Base-by-base conservation (phyloP, 1,284 basidiomycete genomes). In the Chalciporus piperatoides region DNA sequence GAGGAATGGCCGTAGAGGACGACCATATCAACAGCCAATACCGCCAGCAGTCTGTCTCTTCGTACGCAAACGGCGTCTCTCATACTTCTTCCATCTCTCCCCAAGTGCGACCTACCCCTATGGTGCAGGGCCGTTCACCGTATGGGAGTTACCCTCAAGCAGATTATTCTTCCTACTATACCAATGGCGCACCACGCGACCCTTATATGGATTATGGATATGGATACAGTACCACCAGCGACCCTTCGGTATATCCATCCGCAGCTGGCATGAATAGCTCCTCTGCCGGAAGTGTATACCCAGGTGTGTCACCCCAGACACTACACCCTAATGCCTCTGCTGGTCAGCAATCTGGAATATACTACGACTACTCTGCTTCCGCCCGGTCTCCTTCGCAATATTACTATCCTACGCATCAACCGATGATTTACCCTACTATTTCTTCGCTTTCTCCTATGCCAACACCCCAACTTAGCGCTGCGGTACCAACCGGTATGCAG, bases 1-100 rank as follows among this genome's bases (percentile, higher is more conserved):
- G 83, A 51, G 81, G 82, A 8, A 84, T 88, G 79, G 75, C 71
- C 14, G 79, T 84, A 37, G 85, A 84, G 57, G 85, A 87, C 38
- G 82, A 85, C 49, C 73, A 72, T 49, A 49, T 56, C 52, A 60
- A 56, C 21, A 55, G 43, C 41, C 69, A 70, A 50, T 70, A 68
- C 44, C 60, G 62, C 45, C 65, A 65, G 44, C 60, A 58, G 42
- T 44, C 56, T 37, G 39, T 55, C 37, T 49, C 56, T 46, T 55
- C 48, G 41, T 60, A 68, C 41, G 40, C 51, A 25, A 67, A 62
- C 51, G 55, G 51, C 28, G 24, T 61, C 32, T 49, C 57, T 42
- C 57, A 65, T 41, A 52, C 53, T 44, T 54, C 53, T 28, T 28
- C 66, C 28, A 41, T 58, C 47, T 57, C 60, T 46, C 66, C 63